phyloP scores from a whole-genome alignment of 2,329 filamentous ascomycete species.

The Aspergillus spinulosporus region DNA sequence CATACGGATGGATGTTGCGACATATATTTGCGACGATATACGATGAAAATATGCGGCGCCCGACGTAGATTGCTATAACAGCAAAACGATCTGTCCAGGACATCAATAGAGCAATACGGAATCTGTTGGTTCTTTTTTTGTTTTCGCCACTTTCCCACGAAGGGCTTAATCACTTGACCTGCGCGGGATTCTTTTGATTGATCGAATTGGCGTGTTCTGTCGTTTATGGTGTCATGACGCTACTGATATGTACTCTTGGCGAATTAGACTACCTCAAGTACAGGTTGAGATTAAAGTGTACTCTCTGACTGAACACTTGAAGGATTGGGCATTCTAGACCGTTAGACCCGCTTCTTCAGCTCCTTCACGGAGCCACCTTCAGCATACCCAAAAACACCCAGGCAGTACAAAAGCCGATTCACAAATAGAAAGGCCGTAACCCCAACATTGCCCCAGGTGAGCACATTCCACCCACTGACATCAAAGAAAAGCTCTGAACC shows the following conservation, averaged over 20 bases:
- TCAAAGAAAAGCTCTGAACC: slow-evolving; percentile 57
- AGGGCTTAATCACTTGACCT: too few species aligned
- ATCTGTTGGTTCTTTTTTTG: too few species aligned
- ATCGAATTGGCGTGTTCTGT: neutral
- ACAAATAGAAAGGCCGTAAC: slow-evolving; percentile 61
- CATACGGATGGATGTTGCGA: neutral
- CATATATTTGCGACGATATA: neutral
- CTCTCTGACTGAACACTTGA: too few species aligned
- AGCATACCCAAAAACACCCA: slow-evolving; percentile 58
- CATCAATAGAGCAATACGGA: too few species aligned
- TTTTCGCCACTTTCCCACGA: too few species aligned
- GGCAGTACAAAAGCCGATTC: slow-evolving; percentile 58
- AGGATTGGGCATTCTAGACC: too few species aligned
- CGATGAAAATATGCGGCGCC: neutral
- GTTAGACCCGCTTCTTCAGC: slow-evolving; percentile 43
- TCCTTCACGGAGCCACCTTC: slow-evolving; percentile 51
- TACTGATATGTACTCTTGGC: slow-evolving; percentile 5
- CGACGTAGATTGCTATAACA: neutral
- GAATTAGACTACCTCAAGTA: neutral
- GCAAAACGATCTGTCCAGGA: neutral
- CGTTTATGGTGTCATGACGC: neutral
- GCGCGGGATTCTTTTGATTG: neutral
- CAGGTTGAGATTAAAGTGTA: neutral
- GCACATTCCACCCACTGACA: slow-evolving; percentile 63
- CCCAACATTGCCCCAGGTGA: slow-evolving; percentile 73